Evolutionary conservation across 495 filamentous ascomycete species (phyloP), one percentile per base, ranked within the genome.

Genomic region (Daldinia decipiens): DNA sequence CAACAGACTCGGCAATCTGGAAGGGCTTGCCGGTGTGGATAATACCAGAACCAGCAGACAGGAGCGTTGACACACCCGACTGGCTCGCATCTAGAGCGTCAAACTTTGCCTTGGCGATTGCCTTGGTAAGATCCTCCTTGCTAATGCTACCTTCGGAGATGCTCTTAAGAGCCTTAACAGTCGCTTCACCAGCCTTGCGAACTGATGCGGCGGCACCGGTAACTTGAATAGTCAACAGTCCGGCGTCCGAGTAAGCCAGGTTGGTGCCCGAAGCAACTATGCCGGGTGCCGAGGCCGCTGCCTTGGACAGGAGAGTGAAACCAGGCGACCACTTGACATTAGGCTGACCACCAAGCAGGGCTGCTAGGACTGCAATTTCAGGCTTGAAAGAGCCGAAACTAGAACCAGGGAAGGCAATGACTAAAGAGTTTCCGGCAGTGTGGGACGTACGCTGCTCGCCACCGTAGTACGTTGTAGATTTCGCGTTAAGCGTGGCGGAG

Each of bases 251-350:
- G 87, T 98, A 99, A 61, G 92, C 87, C 67, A 84, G 80, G 84
- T 96, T 93, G 71, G 87, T 85, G 51, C 94, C 93, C 3, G 86
- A 80, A 68, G 91, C 88, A 61, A 81, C 82, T 60, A 90, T 88
- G 72, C 90, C 87, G 21, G 89, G 87, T 78, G 87, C 84, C 19
- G 83, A 82, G 57, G 90, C 82, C 60, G 88, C 85, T 45, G 90
- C 91, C 83, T 96, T 92, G 62, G 90, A 86, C 47, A 99, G 88
- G 50, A 97, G 84, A 12, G 91, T 94, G 84, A 97, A 98, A 60
- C 95, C 96, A 60, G 93, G 85, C 27, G 91, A 91, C 95, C 95
- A 98, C 84, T 98, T 98, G 85, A 98, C 95, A 79, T 82, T 89
- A 66, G 93, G 90, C 80, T 94, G 82, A 45, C 96, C 95, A 75